Evolutionary conservation across 164 flowering plant genomes (phyloP), one percentile per base, ranked within the genome.

Genomic region (Buxus sempervirens): DNA sequence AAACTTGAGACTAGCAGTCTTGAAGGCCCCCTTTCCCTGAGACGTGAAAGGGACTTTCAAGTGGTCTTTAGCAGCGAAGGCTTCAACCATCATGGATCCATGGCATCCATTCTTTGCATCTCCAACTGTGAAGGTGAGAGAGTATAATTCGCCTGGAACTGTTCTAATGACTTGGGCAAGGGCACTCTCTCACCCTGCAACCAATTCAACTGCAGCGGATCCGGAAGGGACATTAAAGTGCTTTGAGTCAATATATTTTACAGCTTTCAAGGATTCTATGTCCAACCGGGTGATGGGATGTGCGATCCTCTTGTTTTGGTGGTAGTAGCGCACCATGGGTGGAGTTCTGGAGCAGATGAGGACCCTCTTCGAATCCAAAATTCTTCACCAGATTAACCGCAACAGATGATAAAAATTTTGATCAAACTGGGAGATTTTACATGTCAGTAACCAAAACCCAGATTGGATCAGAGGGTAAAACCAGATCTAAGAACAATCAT

Each of bases 201-300:
- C 88, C 0, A 90, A 79, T 66, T 90, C 96, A 0, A 90, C 75
- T 0, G 92, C 96, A 0, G 85, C 78, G 27, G 60, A 69, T 1
- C 85, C 87, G 12, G 74, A 70, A 0, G 96, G 92, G 9, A 90
- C 89, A 0, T 77, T 69, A 77, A 85, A 88, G 48, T 90, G 89
- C 19, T 67, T 80, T 0, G 85, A 75, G 78, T 90, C 90, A 4
- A 88, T 73, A 84, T 81, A 86, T 54, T 86, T 88, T 26, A 90
- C 90, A 14, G 96, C 89, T 32, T 88, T 90, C 18, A 86, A 78
- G 51, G 96, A 90, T 48, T 84, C 92, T 1, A 90, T 75, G 70
- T 83, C 96, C 96, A 90, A 4, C 87, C 89, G 0, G 90, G 92
- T 5, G 88, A 68, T 0, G 92, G 90, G 90, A 88, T 81, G 83